These are phyloP conservation scores for Psidium friedrichsthalianum DNA, from an alignment of 345 rosid genomes.

Conservation along the genomic window DNA sequence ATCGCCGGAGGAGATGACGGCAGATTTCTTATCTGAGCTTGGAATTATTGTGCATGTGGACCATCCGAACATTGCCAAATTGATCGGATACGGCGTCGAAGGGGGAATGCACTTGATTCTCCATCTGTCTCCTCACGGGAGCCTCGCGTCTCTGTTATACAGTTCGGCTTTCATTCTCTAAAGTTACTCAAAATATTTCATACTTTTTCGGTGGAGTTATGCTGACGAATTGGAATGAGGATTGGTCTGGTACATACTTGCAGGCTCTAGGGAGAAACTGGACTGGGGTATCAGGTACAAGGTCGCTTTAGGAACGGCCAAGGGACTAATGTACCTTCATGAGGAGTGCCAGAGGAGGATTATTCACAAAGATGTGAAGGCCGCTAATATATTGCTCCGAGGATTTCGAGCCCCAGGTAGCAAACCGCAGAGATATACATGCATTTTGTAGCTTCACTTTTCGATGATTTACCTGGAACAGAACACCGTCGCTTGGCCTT, in stretches of 20 bases:
- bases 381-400: slow-evolving; percentile 82
- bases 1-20: slow-evolving; percentile 70
- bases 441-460: neutral
- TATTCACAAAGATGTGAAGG: slow-evolving; percentile 91
- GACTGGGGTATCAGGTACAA: slow-evolving; percentile 58
- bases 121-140: slow-evolving; percentile 76
- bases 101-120: slow-evolving; percentile 95
- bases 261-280: slow-evolving; percentile 51
- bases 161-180: slow-evolving; percentile 23
- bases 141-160: slow-evolving; percentile 74
- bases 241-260: neutral
- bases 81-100: slow-evolving; percentile 84
- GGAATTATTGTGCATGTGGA: slow-evolving; percentile 89
- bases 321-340: slow-evolving; percentile 73
- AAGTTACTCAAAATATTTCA: neutral
- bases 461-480: neutral
- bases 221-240: neutral
- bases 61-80: slow-evolving; percentile 86
- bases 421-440: neutral
- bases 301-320: slow-evolving; percentile 73
- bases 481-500: neutral
- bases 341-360: slow-evolving; percentile 90
- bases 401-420: slow-evolving; percentile 81
- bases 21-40: slow-evolving; percentile 76
- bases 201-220: neutral